Conservation (phyloP, 108 stramenopile genomes). For the Asterionellopsis glacialis region DNA sequence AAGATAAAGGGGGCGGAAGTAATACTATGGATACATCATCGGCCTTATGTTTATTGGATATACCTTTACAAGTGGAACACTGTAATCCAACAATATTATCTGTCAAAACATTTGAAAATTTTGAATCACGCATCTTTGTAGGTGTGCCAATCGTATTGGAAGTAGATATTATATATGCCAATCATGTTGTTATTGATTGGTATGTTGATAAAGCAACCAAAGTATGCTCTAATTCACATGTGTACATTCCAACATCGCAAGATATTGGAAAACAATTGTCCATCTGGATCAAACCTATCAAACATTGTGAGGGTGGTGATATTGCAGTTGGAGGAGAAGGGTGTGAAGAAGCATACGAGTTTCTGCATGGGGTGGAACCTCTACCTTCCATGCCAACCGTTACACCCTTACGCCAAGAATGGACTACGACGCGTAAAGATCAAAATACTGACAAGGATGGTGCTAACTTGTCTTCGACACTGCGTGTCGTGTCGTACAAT, state of each 20-base stretch:
- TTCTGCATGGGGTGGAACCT: constrained; percentile 13
- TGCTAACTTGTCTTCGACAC: background rate
- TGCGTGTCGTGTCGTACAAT: constrained; percentile 73
- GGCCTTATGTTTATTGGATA: too few relatives aligned
- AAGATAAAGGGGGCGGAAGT: too few relatives aligned
- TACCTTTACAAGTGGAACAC: constrained; percentile 28
- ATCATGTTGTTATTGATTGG: constrained; percentile 49
- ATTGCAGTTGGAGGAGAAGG: constrained; percentile 1
- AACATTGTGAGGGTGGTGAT: constrained; percentile 6
- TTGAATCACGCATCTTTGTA: constrained; percentile 40
- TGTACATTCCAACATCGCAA: constrained; percentile 21
- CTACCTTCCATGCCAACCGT: constrained; percentile 21
- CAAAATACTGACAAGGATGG: too few relatives aligned
- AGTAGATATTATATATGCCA: constrained; percentile 32
- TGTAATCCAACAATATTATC: constrained; percentile 53
- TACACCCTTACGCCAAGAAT: constrained; percentile 4
- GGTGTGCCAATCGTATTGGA: constrained; percentile 50
- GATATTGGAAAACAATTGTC: constrained; percentile 23
- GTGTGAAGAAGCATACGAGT: constrained; percentile 29
- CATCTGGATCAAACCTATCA: constrained; percentile 16
- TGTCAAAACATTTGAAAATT: constrained; percentile 56
- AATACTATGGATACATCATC: too few relatives aligned
- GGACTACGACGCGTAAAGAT: background rate
- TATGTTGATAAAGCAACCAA: constrained; percentile 29
- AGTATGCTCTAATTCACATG: constrained; percentile 17